phyloP scores from a whole-genome alignment of 2,329 filamentous ascomycete species.

The Fusarium sp. region DNA sequence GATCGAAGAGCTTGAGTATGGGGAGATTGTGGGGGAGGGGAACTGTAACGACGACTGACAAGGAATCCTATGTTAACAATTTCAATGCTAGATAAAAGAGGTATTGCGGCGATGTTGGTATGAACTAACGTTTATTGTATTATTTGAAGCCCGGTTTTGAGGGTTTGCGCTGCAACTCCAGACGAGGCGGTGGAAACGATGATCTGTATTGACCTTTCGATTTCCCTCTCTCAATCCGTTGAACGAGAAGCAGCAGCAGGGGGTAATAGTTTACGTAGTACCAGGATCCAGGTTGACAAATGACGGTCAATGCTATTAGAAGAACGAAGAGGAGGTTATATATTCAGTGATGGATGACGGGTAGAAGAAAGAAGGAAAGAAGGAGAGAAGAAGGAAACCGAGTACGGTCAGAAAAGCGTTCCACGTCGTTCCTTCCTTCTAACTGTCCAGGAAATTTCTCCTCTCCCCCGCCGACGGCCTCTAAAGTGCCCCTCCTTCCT shows the following conservation, averaged over 20 bases:
- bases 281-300: slow-evolving; percentile 8
- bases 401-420: slow-evolving; percentile 21
- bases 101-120: not conserved
- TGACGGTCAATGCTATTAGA: not conserved
- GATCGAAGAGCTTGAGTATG: slow-evolving; percentile 19
- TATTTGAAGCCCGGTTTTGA: slow-evolving; percentile 6
- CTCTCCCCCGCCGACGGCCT: slow-evolving; percentile 21
- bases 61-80: slow-evolving; percentile 22
- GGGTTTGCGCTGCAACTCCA: slow-evolving; percentile 43
- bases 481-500: slow-evolving; percentile 31
- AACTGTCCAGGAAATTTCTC: slow-evolving; percentile 40
- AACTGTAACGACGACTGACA: slow-evolving; percentile 21
- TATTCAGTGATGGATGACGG: slow-evolving; percentile 27
- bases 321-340: slow-evolving; percentile 6
- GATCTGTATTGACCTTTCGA: slow-evolving; percentile 34
- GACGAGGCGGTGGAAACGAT: slow-evolving; percentile 40
- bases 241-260: slow-evolving; percentile 46
- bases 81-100: slow-evolving; percentile 1
- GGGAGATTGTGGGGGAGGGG: slow-evolving; percentile 32
- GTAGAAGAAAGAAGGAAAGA: slow-evolving; percentile 12
- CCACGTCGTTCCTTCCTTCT: slow-evolving; percentile 26
- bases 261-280: slow-evolving; percentile 6
- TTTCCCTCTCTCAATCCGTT: slow-evolving; percentile 38
- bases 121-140: slow-evolving; percentile 21
- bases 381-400: slow-evolving; percentile 11